A percentile compares a stretch with the other conserved stretches of the same genome.
Conservation (phyloP, 225 moss, liverwort and hornwort genomes). For the Anthoceros angustus region DNA sequence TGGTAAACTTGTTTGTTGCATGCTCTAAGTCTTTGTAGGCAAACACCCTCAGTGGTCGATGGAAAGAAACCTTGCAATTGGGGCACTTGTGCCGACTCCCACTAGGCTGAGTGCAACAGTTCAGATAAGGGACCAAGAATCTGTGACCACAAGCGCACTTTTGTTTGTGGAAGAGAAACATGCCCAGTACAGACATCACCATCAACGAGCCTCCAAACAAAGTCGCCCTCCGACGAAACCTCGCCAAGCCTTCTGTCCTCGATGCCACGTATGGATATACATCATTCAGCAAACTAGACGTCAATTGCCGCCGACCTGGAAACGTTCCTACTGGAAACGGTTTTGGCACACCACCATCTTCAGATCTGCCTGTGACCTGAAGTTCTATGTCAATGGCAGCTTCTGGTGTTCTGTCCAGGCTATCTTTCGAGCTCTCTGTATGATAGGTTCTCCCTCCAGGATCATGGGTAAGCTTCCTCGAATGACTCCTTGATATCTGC, state of each 20-base stretch:
- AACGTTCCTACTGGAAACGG: no score
- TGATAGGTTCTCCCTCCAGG: slow-evolving; percentile 3
- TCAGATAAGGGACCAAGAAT: background rate
- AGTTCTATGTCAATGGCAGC: background rate
- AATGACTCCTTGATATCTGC: background rate
- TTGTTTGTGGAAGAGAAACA: background rate
- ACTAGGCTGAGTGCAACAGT: background rate
- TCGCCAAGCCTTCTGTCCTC: background rate
- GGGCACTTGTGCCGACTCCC: background rate
- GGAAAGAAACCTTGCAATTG: background rate
- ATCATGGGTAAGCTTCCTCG: background rate
- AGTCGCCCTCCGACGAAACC: background rate
- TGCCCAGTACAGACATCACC: background rate
- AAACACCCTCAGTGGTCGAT: background rate
- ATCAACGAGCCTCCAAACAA: background rate
- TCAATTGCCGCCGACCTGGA: no score
- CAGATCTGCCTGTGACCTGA: background rate
- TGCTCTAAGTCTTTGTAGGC: background rate
- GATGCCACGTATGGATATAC: background rate
- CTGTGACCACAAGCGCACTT: background rate
- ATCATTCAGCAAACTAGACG: background rate
- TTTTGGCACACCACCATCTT: no score
- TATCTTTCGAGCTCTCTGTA: background rate
- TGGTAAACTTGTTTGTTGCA: slow-evolving; percentile 1
- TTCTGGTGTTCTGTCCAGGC: background rate